These are phyloP conservation scores for Tribonema minus DNA, from an alignment of 108 stramenopile species.

Conservation along the genomic window DNA sequence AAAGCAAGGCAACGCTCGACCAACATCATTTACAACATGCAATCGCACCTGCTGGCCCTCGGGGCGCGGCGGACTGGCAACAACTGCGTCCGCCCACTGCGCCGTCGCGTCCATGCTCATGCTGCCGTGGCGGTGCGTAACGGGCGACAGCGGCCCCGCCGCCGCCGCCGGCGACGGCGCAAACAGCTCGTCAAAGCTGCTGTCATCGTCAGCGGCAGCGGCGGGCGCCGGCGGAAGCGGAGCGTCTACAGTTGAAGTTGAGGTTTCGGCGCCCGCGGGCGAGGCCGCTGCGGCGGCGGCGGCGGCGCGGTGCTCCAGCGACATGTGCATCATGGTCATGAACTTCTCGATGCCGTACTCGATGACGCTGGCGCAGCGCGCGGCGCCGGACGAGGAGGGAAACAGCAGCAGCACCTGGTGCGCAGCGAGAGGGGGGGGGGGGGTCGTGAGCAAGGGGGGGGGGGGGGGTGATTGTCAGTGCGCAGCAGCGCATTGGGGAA, in stretches of 20 bases:
- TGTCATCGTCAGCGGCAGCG: background rate
- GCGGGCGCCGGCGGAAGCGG: background rate
- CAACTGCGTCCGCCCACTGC: background rate
- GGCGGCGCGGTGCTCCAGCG: slow-evolving; percentile 20
- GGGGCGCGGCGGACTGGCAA: background rate
- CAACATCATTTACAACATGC: too few species aligned
- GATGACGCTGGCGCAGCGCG: background rate
- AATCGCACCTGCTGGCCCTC: background rate
- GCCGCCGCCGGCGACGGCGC: background rate
- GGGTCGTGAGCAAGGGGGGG: too few species aligned
- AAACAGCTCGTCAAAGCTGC: background rate
- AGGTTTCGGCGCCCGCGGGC: too few species aligned
- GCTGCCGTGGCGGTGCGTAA: background rate
- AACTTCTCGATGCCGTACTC: slow-evolving; percentile 54
- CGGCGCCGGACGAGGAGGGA: background rate
- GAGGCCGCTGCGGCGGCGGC: background rate
- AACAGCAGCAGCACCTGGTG: slow-evolving; percentile 20
- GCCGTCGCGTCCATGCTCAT: background rate
- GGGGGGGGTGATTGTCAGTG: too few species aligned
- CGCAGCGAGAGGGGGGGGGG: too few species aligned
- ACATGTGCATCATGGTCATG: slow-evolving; percentile 59
- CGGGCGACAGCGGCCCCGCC: background rate
- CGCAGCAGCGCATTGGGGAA: too few species aligned
- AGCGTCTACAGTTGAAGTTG: too few species aligned
- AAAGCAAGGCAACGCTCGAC: too few species aligned